Conservation (phyloP, 2,329 filamentous ascomycete species). For the Cadophora gregata region DNA sequence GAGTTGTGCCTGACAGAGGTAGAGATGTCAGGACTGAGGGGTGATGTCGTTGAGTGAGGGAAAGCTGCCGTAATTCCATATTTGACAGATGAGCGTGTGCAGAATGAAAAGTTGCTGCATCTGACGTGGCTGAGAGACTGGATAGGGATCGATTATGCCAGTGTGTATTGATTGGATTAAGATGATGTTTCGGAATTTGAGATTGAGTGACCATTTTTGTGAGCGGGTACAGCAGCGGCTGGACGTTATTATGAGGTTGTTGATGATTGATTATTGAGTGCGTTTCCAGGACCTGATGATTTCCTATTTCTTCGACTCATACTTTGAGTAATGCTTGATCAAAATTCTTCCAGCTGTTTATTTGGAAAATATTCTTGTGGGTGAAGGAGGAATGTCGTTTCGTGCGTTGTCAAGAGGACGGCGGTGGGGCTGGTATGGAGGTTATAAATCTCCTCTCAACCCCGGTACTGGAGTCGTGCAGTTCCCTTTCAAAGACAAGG, state of each 20-base stretch:
- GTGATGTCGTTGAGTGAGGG: constrained; percentile 10
- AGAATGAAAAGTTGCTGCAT: constrained; percentile 42
- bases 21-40: constrained; percentile 13
- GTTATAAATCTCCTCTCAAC: constrained; percentile 6
- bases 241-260: constrained; percentile 10
- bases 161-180: constrained; percentile 23
- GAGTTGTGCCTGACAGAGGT: constrained; percentile 15
- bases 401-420: constrained; percentile 16
- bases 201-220: constrained; percentile 22
- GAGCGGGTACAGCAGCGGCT: constrained; percentile 4
- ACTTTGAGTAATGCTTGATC: constrained; percentile 1
- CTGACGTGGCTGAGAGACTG: constrained; percentile 39
- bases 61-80: constrained; percentile 32
- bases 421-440: background rate
- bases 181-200: constrained; percentile 19
- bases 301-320: constrained; percentile 7
- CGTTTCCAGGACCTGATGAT: background rate
- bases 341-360: background rate
- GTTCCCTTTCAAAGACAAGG: constrained; percentile 2
- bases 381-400: background rate
- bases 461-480: constrained; percentile 1
- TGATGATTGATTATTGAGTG: background rate
- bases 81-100: constrained; percentile 34
- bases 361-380: constrained; percentile 7
- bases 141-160: constrained; percentile 38